Percentiles rank a stretch among this genome's conserved stretches.
Conservation (phyloP, 192 early-diverging fungal species). For the Thamnidium elegans region DNA sequence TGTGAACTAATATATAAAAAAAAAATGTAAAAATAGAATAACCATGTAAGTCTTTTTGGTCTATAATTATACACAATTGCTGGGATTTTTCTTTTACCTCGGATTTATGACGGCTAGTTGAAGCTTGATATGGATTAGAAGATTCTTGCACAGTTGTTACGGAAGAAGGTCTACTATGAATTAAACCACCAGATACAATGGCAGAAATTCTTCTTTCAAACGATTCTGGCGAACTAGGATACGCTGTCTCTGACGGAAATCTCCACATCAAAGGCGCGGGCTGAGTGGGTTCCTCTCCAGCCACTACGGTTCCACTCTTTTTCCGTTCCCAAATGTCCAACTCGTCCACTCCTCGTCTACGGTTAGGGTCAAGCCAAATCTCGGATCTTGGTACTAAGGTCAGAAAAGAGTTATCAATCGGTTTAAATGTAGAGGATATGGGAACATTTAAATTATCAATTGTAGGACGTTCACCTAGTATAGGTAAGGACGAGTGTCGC, state of each 20-base stretch:
- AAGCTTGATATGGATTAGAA: background rate
- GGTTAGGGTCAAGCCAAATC: slow-evolving; percentile 19
- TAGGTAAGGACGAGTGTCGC: background rate
- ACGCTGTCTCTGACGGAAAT: background rate
- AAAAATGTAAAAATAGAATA: no score
- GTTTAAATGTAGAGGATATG: slow-evolving; percentile 24
- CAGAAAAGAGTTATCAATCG: slow-evolving; percentile 17
- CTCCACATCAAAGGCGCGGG: slow-evolving; percentile 1
- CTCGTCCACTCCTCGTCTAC: slow-evolving; percentile 27
- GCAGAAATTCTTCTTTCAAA: background rate
- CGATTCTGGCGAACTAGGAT: slow-evolving; percentile 18
- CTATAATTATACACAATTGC: background rate
- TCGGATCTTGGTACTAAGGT: slow-evolving; percentile 25
- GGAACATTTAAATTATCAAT: slow-evolving; percentile 11
- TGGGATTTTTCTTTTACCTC: background rate
- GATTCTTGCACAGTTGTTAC: no score
- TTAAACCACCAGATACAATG: no score
- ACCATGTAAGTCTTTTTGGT: background rate
- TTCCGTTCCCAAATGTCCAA: slow-evolving; percentile 28
- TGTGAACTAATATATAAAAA: background rate
- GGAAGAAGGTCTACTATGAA: no score
- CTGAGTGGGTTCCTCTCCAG: background rate
- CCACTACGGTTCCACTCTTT: background rate
- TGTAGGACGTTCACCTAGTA: background rate
- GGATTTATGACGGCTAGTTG: background rate